Conservation (phyloP, 208 protist genomes). For the Sergeia podlipaevii region DNA sequence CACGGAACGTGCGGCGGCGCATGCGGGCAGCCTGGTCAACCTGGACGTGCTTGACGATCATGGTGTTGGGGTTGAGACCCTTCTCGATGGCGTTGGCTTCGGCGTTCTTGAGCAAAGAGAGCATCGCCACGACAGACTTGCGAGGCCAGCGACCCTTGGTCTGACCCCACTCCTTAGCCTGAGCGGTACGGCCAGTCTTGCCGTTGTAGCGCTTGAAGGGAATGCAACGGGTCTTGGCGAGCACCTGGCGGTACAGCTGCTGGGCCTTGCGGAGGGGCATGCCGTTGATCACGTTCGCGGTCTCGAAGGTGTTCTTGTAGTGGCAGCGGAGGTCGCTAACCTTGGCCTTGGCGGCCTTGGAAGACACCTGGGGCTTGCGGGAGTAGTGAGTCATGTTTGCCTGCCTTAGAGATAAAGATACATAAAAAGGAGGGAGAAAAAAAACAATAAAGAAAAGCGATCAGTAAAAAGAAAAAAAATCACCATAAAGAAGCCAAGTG, state of each 20-base stretch:
- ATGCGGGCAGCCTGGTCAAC: slow-evolving; percentile 89
- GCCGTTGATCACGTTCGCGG: slow-evolving; percentile 90
- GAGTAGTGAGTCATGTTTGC: slow-evolving; percentile 90
- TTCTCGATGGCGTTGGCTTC: slow-evolving; percentile 90
- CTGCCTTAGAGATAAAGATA: slow-evolving; percentile 19
- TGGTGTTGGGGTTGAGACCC: slow-evolving; percentile 88
- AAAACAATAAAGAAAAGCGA: slow-evolving; percentile 10
- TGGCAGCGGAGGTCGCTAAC: slow-evolving; percentile 90
- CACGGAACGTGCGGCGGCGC: slow-evolving; percentile 94
- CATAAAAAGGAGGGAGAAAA: neutral
- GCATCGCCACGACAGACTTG: slow-evolving; percentile 92
- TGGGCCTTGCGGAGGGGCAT: slow-evolving; percentile 92
- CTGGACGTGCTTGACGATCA: slow-evolving; percentile 93
- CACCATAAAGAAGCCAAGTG: slow-evolving; percentile 11
- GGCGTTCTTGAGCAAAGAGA: slow-evolving; percentile 93
- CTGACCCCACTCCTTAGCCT: slow-evolving; percentile 92
- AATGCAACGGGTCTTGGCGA: slow-evolving; percentile 94
- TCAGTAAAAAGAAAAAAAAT: slow-evolving; percentile 15
- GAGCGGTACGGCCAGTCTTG: slow-evolving; percentile 89
- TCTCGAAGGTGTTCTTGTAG: slow-evolving; percentile 95
- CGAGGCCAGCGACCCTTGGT: slow-evolving; percentile 93
- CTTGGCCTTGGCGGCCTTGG: slow-evolving; percentile 87
- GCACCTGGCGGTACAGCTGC: slow-evolving; percentile 92
- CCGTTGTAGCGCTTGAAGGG: slow-evolving; percentile 94
- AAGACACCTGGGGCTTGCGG: slow-evolving; percentile 86